Base-by-base conservation (phyloP, 192 early-diverging fungal genomes). In the Geranomyces michiganensis region DNA sequence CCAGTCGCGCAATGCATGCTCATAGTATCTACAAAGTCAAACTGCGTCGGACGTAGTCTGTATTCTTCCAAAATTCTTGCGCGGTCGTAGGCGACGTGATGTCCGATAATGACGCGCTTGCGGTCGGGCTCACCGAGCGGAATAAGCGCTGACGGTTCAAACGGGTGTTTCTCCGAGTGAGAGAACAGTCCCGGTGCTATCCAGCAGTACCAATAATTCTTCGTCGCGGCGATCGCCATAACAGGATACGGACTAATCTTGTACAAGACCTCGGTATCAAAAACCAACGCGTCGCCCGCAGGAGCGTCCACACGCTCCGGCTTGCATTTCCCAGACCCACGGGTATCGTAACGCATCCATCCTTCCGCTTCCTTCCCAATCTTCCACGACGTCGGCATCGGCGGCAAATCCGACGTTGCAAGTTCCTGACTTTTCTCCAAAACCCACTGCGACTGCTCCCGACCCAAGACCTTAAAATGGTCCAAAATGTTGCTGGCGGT, bases 41-140 rank as follows among this genome's bases (percentile, higher is more conserved):
- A 80, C 12, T 77, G 71, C 12, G 89, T 81, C 13, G 76, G 67
- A n/a, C 85, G 77, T 2, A 89, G 17, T 33, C 70, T 77, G 66
- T 97, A 97, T 75, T 96, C 97, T 61, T 96, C 95, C 56, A 84
- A 79, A 27, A 97, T 84, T 7, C 93, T 82, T 14, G 93, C 92
- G 6, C 95, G 87, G 77, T 99, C 97, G 70, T 89, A 99, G 3
- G 92, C 90, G 8, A 97, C 90, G 62, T 96, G 93, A 79, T 99
- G 97, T 0, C 97, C 97, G 22, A 99, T 83, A 9, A 95, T 71
- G 1, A 95, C 53, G 0, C 90, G 79, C 36, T 78, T 72, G 33
- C 36, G 51, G 7, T 72, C 60, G 3, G 74, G 74, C 10, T 67
- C 45, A 21, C 87, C 90, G 21, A 95, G 71, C 13, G 91, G 89